phyloP scores from a whole-genome alignment of 345 rosid genomes.

The Acer saccharum region DNA sequence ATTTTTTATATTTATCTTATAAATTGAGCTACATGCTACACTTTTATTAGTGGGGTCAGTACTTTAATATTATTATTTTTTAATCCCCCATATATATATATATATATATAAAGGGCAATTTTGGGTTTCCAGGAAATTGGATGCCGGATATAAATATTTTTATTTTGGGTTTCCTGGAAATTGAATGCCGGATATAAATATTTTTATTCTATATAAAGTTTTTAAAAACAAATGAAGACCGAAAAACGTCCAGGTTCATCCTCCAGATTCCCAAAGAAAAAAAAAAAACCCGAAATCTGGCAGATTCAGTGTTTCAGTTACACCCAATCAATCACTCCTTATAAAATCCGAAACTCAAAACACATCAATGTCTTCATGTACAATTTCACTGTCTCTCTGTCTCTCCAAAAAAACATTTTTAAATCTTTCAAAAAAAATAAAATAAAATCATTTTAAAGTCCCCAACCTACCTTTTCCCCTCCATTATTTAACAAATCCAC shows the following conservation, averaged over 20 bases:
- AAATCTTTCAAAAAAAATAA: neutral
- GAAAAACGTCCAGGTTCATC: constrained; percentile 53
- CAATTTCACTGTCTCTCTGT: neutral
- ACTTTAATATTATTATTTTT: too few relatives aligned
- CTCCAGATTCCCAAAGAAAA: constrained; percentile 12
- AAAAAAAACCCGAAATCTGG: neutral
- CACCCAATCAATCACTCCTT: neutral
- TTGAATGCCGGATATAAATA: neutral
- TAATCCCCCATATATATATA: too few relatives aligned
- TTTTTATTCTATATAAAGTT: neutral
- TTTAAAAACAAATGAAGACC: neutral
- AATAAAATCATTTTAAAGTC: neutral
- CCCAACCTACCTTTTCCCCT: constrained; percentile 17
- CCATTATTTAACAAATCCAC: constrained; percentile 1
- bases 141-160: neutral
- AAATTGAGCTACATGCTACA: too few relatives aligned
- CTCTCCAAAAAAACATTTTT: too few relatives aligned
- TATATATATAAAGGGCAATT: neutral
- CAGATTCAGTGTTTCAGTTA: neutral
- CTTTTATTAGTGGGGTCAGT: too few relatives aligned
- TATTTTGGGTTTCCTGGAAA: neutral
- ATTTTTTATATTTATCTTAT: too few relatives aligned
- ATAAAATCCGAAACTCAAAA: neutral
- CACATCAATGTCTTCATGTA: neutral
- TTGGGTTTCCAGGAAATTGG: neutral